These are phyloP conservation scores for Gaeumannomyces tritici DNA, from an alignment of 2,329 filamentous ascomycete species.

Conservation along the genomic window DNA sequence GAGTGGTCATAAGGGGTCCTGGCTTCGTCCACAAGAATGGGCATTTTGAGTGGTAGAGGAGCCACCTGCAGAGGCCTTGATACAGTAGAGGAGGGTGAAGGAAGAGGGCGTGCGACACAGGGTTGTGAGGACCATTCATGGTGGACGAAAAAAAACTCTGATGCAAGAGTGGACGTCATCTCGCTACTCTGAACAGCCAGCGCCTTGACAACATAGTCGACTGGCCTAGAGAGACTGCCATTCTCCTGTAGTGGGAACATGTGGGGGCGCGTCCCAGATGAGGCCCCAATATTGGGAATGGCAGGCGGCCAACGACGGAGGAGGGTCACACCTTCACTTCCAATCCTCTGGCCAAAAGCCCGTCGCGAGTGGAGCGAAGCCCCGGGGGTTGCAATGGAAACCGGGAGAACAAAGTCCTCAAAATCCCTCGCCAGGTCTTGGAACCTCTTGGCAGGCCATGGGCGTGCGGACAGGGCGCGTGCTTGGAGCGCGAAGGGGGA, in stretches of 20 bases:
- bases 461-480: no score
- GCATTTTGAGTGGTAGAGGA: background rate
- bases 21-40: background rate
- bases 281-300: background rate
- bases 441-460: background rate
- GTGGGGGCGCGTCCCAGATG: background rate
- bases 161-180: background rate
- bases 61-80: no score
- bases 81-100: background rate
- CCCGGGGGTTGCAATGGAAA: background rate
- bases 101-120: background rate
- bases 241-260: background rate
- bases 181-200: background rate
- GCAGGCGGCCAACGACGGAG: background rate
- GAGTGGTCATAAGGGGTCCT: background rate
- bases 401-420: background rate
- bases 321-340: background rate
- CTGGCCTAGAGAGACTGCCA: background rate
- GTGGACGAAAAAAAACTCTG: background rate
- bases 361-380: background rate
- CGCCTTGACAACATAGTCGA: background rate
- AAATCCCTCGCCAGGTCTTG: background rate
- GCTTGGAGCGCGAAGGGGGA: background rate
- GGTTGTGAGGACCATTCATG: background rate
- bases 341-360: background rate